Base-by-base conservation (phyloP, 2,329 filamentous ascomycete genomes). In the Colletotrichum eleusines region DNA sequence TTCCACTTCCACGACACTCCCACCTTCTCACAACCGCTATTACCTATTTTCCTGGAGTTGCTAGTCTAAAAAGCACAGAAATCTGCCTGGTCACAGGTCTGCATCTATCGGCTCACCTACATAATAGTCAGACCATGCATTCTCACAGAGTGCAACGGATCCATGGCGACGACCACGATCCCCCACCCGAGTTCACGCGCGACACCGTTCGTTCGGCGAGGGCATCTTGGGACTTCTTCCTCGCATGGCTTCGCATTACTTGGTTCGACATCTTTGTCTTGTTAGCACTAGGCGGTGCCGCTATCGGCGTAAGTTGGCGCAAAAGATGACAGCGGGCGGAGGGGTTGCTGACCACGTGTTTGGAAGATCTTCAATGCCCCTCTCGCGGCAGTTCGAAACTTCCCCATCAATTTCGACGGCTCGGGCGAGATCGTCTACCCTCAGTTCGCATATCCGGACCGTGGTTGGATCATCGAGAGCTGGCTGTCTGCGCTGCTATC, bases 351-450 rank as follows among this genome's bases (percentile, higher is more conserved):
- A 14, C 26, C n/a, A 18, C 50, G 28, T 31, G n/a, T 31, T 4
- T n/a, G 6, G 26, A 58, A 88, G 85, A 80, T 87, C 65, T 89
- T 88, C 78, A 78, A 82, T 66, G 83, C 86, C 8, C 83, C 86
- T n/a, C 85, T 89, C 7, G 84, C 87, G 0, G 83, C 86, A 1
- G 85, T 82, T 4, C 84, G 89, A 38, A 89, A 85, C 14, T 92
- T 92, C 76, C 88, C 90, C 46, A 82, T 92, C 70, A 86, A 84
- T 57, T 90, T 91, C 74, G 73, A 76, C 66, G 76, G 80, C 6
- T 86, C 90, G 31, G 88, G 89, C 68, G 86, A 91, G 74, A 85
- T 92, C 69, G 86, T 92, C 59, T 86, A 89, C 73, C 90, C 90
- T 0, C 76, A 90, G 63, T 88, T 90, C 76, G 88, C 90, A 9